Conservation (phyloP, 1,284 basidiomycete genomes). For the Grifola frondosa region DNA sequence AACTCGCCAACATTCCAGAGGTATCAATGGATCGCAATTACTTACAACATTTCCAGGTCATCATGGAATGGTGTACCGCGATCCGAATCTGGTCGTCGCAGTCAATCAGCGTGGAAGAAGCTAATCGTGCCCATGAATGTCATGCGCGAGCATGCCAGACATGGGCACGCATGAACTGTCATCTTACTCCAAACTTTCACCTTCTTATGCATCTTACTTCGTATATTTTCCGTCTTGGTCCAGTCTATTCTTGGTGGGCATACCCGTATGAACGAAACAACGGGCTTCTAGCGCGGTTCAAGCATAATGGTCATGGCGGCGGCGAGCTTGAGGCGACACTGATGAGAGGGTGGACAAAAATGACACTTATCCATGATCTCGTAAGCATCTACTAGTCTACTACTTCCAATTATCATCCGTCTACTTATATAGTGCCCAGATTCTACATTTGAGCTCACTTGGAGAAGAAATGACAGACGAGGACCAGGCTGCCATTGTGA, state of each 20-base stretch:
- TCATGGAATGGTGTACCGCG: conserved; percentile 21
- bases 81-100: conserved; percentile 21
- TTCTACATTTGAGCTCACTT: too few species aligned
- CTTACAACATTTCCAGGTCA: conserved; percentile 15
- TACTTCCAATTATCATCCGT: too few species aligned
- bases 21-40: conserved; percentile 19
- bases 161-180: conserved; percentile 27
- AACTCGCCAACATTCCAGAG: conserved; percentile 4
- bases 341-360: conserved; percentile 24
- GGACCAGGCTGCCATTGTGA: too few species aligned
- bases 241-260: conserved; percentile 9
- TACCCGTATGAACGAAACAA: conserved; percentile 13
- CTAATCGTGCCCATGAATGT: conserved; percentile 16
- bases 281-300: conserved; percentile 24
- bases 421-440: too few species aligned
- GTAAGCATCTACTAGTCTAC: too few species aligned
- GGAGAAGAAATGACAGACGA: too few species aligned
- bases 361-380: conserved; percentile 7
- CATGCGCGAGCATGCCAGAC: conserved; percentile 13
- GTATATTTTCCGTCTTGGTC: conserved; percentile 5
- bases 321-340: conserved; percentile 34
- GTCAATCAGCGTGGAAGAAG: conserved; percentile 20
- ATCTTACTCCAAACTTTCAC: conserved; percentile 27
- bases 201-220: conserved; percentile 4
- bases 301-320: conserved; percentile 32